phyloP scores from a whole-genome alignment of 2,329 filamentous ascomycete genomes.

The Talaromyces marneffei region DNA sequence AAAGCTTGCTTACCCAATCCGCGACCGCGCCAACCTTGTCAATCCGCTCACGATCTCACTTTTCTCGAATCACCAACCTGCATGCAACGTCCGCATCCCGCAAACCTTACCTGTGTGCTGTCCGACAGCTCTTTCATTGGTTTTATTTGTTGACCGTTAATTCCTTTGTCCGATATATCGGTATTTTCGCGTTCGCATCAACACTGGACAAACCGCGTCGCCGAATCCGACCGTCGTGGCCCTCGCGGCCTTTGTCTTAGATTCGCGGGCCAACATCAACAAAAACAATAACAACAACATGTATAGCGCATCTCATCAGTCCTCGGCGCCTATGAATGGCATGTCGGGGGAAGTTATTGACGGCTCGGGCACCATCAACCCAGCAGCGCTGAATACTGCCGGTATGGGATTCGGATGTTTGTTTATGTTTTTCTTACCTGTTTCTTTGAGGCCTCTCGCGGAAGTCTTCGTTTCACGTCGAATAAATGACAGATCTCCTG shows the following conservation, averaged over 20 bases:
- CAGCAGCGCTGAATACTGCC: conserved; percentile 74
- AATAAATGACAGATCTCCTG: not conserved
- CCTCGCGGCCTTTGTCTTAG: conserved; percentile 26
- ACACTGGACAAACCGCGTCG: conserved; percentile 21
- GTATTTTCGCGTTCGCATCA: conserved; percentile 14
- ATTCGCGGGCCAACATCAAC: conserved; percentile 23
- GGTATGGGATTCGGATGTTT: conserved; percentile 50
- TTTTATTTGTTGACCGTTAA: not conserved
- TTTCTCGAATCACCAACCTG: conserved; percentile 11
- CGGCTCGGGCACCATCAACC: conserved; percentile 86
- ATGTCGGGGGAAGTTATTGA: conserved; percentile 50
- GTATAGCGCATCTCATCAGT: conserved; percentile 43
- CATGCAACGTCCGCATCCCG: conserved; percentile 15
- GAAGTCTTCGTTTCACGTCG: not conserved
- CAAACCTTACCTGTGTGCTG: conserved; percentile 20
- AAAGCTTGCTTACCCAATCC: conserved; percentile 10
- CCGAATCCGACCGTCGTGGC: conserved; percentile 28
- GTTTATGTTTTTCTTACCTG: not conserved
- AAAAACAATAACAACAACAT: conserved; percentile 32
- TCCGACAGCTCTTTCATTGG: conserved; percentile 10
- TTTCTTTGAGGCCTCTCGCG: not conserved
- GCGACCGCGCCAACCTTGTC: conserved; percentile 13
- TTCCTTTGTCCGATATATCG: not conserved
- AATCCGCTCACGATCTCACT: conserved; percentile 10
- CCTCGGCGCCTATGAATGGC: conserved; percentile 62